Evolutionary conservation across 768 basidiomycete genomes (phyloP).

Genomic region (Boletus bicolor): DNA sequence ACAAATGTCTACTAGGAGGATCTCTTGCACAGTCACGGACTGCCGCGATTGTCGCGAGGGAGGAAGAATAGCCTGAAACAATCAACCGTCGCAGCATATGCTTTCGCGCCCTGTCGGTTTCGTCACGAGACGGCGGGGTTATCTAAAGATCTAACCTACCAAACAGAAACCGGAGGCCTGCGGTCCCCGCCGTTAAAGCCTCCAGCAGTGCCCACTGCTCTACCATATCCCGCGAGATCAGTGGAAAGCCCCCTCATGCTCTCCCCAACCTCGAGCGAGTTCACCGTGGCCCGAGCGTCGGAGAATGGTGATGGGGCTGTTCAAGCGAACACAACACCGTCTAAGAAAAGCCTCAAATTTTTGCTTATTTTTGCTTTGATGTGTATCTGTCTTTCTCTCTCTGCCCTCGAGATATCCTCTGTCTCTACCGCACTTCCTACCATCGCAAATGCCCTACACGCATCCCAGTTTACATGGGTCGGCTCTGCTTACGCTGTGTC

Average conservation of each 20-base stretch:
- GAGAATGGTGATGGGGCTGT: background rate
- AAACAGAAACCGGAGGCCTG: too few relatives aligned
- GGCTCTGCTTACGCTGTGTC: constrained; percentile 42
- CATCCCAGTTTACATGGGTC: constrained; percentile 43
- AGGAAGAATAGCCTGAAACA: too few relatives aligned
- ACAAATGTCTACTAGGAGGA: too few relatives aligned
- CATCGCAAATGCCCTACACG: constrained; percentile 37
- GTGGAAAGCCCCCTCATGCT: background rate
- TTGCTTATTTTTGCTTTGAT: constrained; percentile 32
- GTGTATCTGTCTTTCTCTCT: constrained; percentile 28
- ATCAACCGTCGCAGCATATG: too few relatives aligned
- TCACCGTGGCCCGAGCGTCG: background rate
- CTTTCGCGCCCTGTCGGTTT: too few relatives aligned
- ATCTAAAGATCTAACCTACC: too few relatives aligned
- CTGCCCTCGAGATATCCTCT: constrained; percentile 31
- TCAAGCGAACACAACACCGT: background rate
- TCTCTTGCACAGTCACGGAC: too few relatives aligned
- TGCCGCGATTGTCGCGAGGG: too few relatives aligned
- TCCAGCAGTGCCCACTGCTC: too few relatives aligned
- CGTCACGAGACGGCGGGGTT: too few relatives aligned
- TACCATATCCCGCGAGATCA: too few relatives aligned
- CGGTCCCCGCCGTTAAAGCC: too few relatives aligned
- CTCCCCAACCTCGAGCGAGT: background rate
- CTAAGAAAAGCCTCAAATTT: constrained; percentile 18
- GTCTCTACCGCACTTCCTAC: constrained; percentile 43